Conservation (phyloP, 2,329 filamentous ascomycete species). For the Penicillium sp. region DNA sequence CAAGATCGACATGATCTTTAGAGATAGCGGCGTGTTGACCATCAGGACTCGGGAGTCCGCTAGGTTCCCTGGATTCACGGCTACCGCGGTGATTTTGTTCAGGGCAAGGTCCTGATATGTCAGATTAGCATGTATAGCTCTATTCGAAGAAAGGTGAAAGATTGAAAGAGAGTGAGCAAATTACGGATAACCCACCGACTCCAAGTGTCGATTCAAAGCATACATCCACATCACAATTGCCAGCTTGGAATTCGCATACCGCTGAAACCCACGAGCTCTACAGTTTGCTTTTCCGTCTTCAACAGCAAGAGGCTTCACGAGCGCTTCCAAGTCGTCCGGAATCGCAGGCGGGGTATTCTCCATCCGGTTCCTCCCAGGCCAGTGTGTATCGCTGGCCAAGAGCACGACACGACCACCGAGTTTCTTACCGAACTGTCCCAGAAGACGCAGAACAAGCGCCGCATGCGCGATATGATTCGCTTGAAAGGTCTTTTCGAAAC, state of each 20-base stretch:
- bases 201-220: conserved; percentile 13
- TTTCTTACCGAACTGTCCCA: background rate
- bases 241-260: conserved; percentile 14
- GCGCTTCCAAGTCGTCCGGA: conserved; percentile 7
- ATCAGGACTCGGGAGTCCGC: conserved; percentile 4
- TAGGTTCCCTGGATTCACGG: conserved; percentile 12
- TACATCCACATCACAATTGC: conserved; percentile 21
- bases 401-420: conserved; percentile 1
- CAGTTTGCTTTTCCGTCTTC: background rate
- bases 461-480: conserved; percentile 14
- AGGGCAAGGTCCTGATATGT: background rate
- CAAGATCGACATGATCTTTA: background rate
- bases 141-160: background rate
- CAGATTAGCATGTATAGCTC: background rate
- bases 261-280: conserved; percentile 10
- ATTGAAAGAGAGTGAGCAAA: background rate
- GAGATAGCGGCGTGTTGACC: background rate
- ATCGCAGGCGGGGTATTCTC: conserved; percentile 13
- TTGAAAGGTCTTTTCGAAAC: conserved; percentile 12
- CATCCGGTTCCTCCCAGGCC: conserved; percentile 5
- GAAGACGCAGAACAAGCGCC: conserved; percentile 11
- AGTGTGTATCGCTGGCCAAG: conserved; percentile 6
- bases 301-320: conserved; percentile 6
- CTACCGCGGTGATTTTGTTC: conserved; percentile 6
- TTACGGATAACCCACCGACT: too few species aligned